Evolutionary conservation across 768 basidiomycete genomes (phyloP), one percentile per base, ranked within the genome.

Genomic region (Hypsizygus marmoreus): DNA sequence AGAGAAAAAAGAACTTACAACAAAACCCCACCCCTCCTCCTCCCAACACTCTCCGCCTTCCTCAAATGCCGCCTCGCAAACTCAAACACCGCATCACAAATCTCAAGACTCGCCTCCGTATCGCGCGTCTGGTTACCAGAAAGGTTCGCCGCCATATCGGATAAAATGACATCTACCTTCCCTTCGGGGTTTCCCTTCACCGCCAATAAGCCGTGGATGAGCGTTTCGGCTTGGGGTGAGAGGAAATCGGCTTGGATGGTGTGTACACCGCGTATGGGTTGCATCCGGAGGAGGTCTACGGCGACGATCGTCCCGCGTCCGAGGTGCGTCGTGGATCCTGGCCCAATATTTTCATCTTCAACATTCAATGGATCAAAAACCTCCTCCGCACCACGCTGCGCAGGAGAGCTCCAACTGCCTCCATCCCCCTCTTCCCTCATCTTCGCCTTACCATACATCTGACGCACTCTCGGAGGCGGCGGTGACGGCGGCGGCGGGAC

Each of bases 71-170:
- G 65, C 48, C 67, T 63, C 3, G 82, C 77, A 60, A 97, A 95
- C 32, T 73, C 65, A 47, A 87, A 79, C 0, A 90, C 93, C 3
- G 86, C 81, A 28, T 76, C 65, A 59, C 84, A 89, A 16, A 97
- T 84, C 28, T 85, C 76, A 24, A 95, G 72, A 46, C 85, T 85
- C 8, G 74, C 63, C 56, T 84, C 76, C 1, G 78, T 76, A 64
- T 98, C 95, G 39, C 74, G 73, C 0, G 67, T 64, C 13, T 73
- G 63, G 49, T 87, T 83, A 4, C 95, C 95, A 2, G 86, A 79
- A 48, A 82, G 73, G 62, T 94, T 93, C 14, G 83, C 82, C 13
- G 93, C 90, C 87, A 97, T 94, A 59, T 97, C 95, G 6, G 86
- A 91, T 4, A 97, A 73, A 19, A 97, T 79, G 13, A 95, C 70